phyloP scores from a whole-genome alignment of 768 basidiomycete genomes.

The Boletus patriciae region DNA sequence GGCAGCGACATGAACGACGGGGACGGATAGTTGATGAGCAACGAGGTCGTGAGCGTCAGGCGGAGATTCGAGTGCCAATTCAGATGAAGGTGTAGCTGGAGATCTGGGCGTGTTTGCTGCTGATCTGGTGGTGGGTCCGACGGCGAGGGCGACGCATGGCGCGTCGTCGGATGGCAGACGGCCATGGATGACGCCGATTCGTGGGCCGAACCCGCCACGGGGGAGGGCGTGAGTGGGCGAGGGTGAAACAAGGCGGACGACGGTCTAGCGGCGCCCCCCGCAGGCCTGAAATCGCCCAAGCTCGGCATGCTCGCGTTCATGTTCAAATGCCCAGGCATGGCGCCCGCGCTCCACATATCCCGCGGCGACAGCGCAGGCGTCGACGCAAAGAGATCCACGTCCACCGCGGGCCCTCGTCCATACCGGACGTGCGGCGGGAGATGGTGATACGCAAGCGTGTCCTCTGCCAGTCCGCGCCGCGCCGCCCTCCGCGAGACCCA shows the following conservation, averaged over 20 bases:
- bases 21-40: conserved; percentile 96
- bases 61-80: conserved; percentile 87
- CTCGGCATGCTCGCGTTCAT: conserved; percentile 39
- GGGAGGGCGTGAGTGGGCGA: conserved; percentile 34
- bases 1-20: conserved; percentile 96
- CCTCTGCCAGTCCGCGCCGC: conserved; percentile 50
- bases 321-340: conserved; percentile 11
- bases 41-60: conserved; percentile 85
- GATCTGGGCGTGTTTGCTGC: conserved; percentile 48
- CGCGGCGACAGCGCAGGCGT: conserved; percentile 46
- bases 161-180: conserved; percentile 18
- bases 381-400: conserved; percentile 61
- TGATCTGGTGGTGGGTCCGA: conserved; percentile 20
- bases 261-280: conserved; percentile 29
- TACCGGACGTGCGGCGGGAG: conserved; percentile 75
- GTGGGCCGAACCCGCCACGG: conserved; percentile 18
- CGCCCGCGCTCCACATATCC: conserved; percentile 44
- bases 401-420: conserved; percentile 53
- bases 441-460: conserved; percentile 61
- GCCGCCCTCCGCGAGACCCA: conserved; percentile 73
- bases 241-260: conserved; percentile 30
- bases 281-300: conserved; percentile 38
- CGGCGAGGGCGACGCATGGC: conserved; percentile 14
- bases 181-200: conserved; percentile 16
- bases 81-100: conserved; percentile 87